Percentiles rank a stretch among this genome's conserved stretches.
Evolutionary conservation across 495 filamentous ascomycete species (phyloP).

Genomic region (Neurospora sp.): DNA sequence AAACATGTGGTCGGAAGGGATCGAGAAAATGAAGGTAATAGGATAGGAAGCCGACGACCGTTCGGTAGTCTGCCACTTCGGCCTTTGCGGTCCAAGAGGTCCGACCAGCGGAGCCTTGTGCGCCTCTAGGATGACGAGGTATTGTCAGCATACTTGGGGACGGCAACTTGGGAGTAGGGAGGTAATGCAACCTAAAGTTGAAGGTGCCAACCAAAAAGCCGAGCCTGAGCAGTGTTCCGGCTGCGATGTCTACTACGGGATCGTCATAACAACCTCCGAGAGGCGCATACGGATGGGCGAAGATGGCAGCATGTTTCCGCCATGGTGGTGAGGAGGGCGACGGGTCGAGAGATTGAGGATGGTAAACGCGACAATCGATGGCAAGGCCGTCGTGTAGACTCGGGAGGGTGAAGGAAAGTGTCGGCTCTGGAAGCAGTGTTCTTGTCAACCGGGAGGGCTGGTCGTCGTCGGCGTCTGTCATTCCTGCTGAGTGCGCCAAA

Average conservation of each 20-base stretch:
- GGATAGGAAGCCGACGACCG: constrained; percentile 66
- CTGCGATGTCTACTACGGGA: constrained; percentile 55
- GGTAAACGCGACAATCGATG: constrained; percentile 75
- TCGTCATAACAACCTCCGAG: constrained; percentile 85
- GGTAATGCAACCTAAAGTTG: constrained; percentile 66
- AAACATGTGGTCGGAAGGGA: constrained; percentile 5
- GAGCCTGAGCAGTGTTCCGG: constrained; percentile 48
- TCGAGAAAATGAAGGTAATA: constrained; percentile 52
- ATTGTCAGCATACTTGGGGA: not conserved
- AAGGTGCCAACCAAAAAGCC: constrained; percentile 80
- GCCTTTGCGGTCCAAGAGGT: constrained; percentile 80
- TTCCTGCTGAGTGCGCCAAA: not conserved
- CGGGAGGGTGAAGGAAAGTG: constrained; percentile 66
- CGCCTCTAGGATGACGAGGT: constrained; percentile 50
- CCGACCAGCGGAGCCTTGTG: constrained; percentile 57
- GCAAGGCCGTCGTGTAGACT: constrained; percentile 67
- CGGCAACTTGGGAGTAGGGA: not conserved
- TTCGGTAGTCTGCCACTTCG: constrained; percentile 71
- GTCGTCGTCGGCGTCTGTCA: constrained; percentile 1
- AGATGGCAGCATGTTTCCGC: constrained; percentile 53
- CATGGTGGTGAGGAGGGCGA: constrained; percentile 22
- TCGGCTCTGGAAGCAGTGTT: constrained; percentile 41
- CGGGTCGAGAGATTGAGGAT: constrained; percentile 39
- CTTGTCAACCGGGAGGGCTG: not conserved
- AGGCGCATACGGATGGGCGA: constrained; percentile 87